phyloP scores from a whole-genome alignment of 2,329 filamentous ascomycete genomes.

The Talaromyces piceae region DNA sequence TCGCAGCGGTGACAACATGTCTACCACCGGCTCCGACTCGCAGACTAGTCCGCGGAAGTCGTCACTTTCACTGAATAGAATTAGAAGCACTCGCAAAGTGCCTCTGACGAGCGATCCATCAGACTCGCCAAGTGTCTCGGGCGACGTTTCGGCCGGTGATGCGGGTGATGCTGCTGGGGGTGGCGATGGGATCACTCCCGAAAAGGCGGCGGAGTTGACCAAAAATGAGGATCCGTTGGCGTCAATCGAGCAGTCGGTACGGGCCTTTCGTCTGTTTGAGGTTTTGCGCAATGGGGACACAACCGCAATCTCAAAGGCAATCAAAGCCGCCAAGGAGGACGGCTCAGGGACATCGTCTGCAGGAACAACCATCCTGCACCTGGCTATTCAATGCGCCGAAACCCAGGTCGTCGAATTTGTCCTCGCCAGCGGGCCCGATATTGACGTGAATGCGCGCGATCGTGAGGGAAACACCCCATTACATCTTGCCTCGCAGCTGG shows the following conservation, averaged over 20 bases:
- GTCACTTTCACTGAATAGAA: conserved; percentile 20
- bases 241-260: conserved; percentile 84
- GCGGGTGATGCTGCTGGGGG: conserved; percentile 22
- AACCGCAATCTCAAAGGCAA: conserved; percentile 76
- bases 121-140: conserved; percentile 16
- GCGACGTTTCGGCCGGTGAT: conserved; percentile 21
- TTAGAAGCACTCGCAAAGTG: conserved; percentile 20
- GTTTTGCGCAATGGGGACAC: conserved; percentile 86
- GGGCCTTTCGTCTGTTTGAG: conserved; percentile 91
- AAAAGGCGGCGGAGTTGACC: conserved; percentile 5
- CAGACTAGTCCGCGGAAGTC: conserved; percentile 20
- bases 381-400: conserved; percentile 94
- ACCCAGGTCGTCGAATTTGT: conserved; percentile 88
- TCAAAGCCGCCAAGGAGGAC: conserved; percentile 52
- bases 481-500: conserved; percentile 77
- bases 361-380: conserved; percentile 75
- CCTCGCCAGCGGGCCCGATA: conserved; percentile 62
- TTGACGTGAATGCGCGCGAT: conserved; percentile 85
- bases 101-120: conserved; percentile 18
- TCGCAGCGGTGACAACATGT: conserved; percentile 18
- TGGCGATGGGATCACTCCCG: conserved; percentile 19
- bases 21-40: conserved; percentile 19
- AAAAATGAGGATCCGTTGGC: conserved; percentile 12
- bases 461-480: conserved; percentile 91
- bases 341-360: conserved; percentile 35